Percentiles rank a stretch among this genome's conserved stretches.
Evolutionary conservation across 768 basidiomycete genomes (phyloP).

Genomic region (Dentipellis sp.): DNA sequence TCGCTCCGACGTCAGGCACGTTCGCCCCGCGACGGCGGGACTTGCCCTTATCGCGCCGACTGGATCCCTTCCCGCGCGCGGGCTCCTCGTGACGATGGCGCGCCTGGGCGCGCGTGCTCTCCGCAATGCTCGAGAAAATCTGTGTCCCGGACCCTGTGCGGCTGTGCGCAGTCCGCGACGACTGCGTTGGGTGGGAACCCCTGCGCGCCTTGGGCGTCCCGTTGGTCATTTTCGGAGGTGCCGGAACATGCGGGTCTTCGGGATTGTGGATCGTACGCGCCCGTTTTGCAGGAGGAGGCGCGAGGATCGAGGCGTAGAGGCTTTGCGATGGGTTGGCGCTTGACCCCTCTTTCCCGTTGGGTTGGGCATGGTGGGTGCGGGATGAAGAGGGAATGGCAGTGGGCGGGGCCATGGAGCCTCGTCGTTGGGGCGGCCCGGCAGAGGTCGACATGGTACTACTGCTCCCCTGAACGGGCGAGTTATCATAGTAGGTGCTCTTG

Average conservation of each 20-base stretch:
- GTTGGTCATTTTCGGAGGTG: conserved; percentile 29
- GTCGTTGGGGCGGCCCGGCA: conserved; percentile 13
- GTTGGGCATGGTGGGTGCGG: conserved; percentile 6
- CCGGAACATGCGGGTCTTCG: conserved; percentile 54
- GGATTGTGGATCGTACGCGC: conserved; percentile 76
- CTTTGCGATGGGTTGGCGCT: conserved; percentile 41
- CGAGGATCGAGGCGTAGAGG: conserved; percentile 67
- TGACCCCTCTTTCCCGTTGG: conserved; percentile 19
- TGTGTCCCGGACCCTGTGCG: conserved; percentile 5
- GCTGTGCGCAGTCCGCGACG: conserved; percentile 2
- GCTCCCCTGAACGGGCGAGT: conserved; percentile 40
- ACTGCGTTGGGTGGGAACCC: conserved; percentile 13
- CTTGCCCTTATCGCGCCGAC: conserved; percentile 4
- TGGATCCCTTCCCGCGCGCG: conserved; percentile 2
- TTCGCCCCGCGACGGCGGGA: neutral
- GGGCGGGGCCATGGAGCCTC: conserved; percentile 40
- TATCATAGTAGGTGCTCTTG: conserved; percentile 37
- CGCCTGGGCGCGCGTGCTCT: conserved; percentile 13
- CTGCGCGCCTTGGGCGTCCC: conserved; percentile 16
- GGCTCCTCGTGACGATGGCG: conserved; percentile 5
- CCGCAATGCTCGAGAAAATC: conserved; percentile 10
- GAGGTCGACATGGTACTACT: conserved; percentile 23
- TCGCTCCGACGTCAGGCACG: conserved; percentile 3
- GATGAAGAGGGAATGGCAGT: conserved; percentile 13
- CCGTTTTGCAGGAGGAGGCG: conserved; percentile 66